phyloP scores from a whole-genome alignment of 139 green algal genomes.

The Coelastrella sp. region DNA sequence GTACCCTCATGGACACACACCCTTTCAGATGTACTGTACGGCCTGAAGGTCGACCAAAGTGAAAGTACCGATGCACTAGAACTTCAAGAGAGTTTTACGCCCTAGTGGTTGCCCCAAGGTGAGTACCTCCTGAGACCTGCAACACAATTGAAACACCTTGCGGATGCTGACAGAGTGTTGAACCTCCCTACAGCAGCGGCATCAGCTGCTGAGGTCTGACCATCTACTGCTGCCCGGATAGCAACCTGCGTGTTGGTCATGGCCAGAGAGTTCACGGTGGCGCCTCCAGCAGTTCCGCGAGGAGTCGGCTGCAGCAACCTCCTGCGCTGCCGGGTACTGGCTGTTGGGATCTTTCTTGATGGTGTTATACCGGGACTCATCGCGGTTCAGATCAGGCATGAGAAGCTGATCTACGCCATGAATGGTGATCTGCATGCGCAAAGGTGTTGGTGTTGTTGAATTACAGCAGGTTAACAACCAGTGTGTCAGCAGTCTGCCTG shows the following conservation, averaged over 20 bases:
- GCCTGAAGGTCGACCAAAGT: no score
- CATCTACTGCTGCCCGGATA: constrained; percentile 1
- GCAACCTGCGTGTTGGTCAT: constrained; percentile 15
- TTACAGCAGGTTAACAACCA: no score
- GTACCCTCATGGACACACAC: no score
- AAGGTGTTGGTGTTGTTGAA: no score
- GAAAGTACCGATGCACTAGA: no score
- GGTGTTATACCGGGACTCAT: no score
- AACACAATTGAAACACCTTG: constrained; percentile 19
- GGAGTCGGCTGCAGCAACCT: no score
- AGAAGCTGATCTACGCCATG: constrained; percentile 7
- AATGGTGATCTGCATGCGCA: not conserved
- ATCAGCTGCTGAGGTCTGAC: not conserved
- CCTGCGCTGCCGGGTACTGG: not conserved
- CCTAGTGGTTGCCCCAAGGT: no score
- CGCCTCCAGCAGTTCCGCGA: not conserved
- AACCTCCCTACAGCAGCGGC: not conserved
- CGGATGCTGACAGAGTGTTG: not conserved
- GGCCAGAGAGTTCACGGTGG: not conserved
- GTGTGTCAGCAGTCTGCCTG: no score
- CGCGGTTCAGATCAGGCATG: not conserved
- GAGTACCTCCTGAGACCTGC: no score
- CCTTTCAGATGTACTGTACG: no score
- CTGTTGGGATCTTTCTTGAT: not conserved
- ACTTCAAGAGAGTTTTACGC: no score